Evolutionary conservation across 2,329 filamentous ascomycete genomes (phyloP).

Genomic region (Penicillium brevicompactum): DNA sequence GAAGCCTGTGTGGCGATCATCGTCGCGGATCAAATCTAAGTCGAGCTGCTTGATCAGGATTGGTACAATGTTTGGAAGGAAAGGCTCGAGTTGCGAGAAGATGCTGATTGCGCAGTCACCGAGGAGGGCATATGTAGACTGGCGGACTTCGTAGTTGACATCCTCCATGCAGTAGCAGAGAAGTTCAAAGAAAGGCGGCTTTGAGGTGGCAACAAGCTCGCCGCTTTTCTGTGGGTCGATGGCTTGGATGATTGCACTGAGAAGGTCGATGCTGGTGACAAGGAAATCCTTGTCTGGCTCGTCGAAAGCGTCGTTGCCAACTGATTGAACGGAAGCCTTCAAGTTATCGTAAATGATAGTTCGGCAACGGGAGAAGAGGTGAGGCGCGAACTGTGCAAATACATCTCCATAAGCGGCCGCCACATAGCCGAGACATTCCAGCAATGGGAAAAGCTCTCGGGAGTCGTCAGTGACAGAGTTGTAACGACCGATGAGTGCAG

Average conservation of each 20-base stretch:
- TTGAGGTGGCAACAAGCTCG: constrained; percentile 73
- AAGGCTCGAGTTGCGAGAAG: constrained; percentile 76
- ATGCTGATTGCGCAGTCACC: constrained; percentile 95
- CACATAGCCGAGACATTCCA: constrained; percentile 97
- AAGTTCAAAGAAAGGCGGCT: constrained; percentile 86
- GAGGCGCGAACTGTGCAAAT: constrained; percentile 82
- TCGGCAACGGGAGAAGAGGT: constrained; percentile 85
- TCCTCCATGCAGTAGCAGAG: constrained; percentile 92
- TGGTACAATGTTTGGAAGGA: constrained; percentile 70
- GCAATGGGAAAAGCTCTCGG: constrained; percentile 86
- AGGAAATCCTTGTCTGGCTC: constrained; percentile 95
- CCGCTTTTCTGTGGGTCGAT: constrained; percentile 72
- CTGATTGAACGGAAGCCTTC: constrained; percentile 73
- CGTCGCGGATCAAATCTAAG: constrained; percentile 72
- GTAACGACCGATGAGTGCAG: constrained; percentile 85
- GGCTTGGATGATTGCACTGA: constrained; percentile 92
- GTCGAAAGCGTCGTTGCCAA: constrained; percentile 69
- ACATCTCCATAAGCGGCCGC: constrained; percentile 78
- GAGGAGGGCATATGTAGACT: constrained; percentile 92
- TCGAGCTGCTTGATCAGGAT: constrained; percentile 88
- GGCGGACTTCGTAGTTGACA: constrained; percentile 84
- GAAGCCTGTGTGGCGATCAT: constrained; percentile 81
- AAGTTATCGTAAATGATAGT: constrained; percentile 91
- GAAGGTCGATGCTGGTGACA: constrained; percentile 88
- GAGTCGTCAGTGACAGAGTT: constrained; percentile 85